Evolutionary conservation across 1,139 yeast species (phyloP).

Genomic region (Nadsonia commutata): DNA sequence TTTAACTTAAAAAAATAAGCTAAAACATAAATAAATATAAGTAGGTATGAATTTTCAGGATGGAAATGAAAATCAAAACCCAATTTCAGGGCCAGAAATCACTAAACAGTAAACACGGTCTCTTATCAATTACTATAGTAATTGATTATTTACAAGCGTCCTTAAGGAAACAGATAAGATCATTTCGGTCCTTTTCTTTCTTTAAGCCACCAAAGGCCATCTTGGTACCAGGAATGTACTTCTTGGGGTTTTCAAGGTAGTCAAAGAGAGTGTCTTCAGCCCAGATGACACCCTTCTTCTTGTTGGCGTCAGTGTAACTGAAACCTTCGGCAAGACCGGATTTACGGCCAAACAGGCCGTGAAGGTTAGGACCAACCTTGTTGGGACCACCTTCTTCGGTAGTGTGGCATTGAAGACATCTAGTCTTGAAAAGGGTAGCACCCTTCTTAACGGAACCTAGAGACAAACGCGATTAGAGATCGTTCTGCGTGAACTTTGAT

Average conservation of each 20-base stretch:
- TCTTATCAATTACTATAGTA: background rate
- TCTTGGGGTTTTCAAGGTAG: slow-evolving; percentile 98
- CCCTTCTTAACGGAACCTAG: slow-evolving; percentile 53
- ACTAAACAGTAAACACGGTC: background rate
- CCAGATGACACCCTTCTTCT: slow-evolving; percentile 90
- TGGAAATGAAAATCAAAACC: no score
- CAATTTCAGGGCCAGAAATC: background rate
- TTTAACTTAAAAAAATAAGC: background rate
- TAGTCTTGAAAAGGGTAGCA: slow-evolving; percentile 94
- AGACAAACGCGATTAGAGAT: no score
- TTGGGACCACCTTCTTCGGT: slow-evolving; percentile 90
- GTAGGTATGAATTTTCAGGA: background rate
- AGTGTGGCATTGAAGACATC: slow-evolving; percentile 99
- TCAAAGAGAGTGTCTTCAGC: slow-evolving; percentile 76
- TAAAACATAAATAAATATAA: background rate
- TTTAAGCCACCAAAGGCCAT: slow-evolving; percentile 99
- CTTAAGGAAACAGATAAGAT: slow-evolving; percentile 79
- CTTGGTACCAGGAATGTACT: slow-evolving; percentile 99
- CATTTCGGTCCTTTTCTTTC: slow-evolving; percentile 98
- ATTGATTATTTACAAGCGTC: slow-evolving; percentile 28
- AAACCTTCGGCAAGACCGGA: slow-evolving; percentile 89
- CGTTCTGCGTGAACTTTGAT: no score
- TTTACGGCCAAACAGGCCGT: slow-evolving; percentile 83
- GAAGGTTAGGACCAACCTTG: slow-evolving; percentile 98
- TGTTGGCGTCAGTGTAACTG: slow-evolving; percentile 97